Evolutionary conservation across 352 stramenopile species (phyloP).

Genomic region (Phytophthora pluvialis): DNA sequence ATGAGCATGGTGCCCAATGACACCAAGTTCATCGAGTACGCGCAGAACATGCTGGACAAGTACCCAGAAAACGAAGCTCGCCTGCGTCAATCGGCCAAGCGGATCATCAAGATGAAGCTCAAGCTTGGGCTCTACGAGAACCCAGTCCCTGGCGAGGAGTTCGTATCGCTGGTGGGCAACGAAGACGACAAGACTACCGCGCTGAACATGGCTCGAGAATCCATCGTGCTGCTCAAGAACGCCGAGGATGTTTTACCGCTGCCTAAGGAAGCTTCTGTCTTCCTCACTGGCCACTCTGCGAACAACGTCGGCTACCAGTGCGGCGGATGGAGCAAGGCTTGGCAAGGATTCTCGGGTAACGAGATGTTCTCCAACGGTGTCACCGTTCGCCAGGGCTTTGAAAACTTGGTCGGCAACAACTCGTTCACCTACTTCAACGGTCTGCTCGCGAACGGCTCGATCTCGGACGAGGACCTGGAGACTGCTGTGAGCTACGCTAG

Average conservation of each 20-base stretch:
- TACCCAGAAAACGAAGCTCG: constrained; percentile 40
- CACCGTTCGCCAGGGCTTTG: constrained; percentile 54
- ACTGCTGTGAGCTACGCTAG: constrained; percentile 53
- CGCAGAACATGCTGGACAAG: constrained; percentile 42
- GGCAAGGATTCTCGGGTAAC: constrained; percentile 79
- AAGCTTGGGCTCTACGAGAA: constrained; percentile 70
- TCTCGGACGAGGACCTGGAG: constrained; percentile 49
- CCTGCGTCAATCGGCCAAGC: constrained; percentile 55
- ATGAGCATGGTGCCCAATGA: constrained; percentile 88
- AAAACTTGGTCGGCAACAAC: constrained; percentile 33
- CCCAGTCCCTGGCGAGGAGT: constrained; percentile 51
- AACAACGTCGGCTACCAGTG: constrained; percentile 72
- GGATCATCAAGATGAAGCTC: constrained; percentile 75
- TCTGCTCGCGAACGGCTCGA: constrained; percentile 54
- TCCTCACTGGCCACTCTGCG: constrained; percentile 64
- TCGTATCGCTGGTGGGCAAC: constrained; percentile 46
- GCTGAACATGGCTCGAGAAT: constrained; percentile 74
- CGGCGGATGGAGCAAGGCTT: constrained; percentile 79
- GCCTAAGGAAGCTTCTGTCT: constrained; percentile 37
- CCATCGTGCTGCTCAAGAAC: constrained; percentile 85
- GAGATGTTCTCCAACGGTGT: constrained; percentile 57
- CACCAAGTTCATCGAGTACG: constrained; percentile 56
- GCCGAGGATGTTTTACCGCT: constrained; percentile 56
- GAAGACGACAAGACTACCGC: constrained; percentile 49
- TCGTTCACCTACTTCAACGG: constrained; percentile 62